Conservation (phyloP, 257 asterid genomes). For the Sherardia arvensis region DNA sequence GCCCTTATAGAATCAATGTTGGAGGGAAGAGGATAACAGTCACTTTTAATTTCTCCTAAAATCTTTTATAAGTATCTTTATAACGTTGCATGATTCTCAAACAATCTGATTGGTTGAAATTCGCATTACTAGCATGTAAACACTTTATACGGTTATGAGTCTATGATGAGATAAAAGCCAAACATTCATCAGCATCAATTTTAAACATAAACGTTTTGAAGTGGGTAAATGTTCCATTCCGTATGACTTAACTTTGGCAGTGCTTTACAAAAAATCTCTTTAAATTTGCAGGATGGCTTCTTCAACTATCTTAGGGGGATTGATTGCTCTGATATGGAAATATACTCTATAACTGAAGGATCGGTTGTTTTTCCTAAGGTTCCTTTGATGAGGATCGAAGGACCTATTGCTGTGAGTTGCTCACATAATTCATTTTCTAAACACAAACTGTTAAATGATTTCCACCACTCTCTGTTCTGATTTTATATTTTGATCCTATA, state of each 20-base stretch:
- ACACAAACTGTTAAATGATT: conserved; percentile 2
- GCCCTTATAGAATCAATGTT: neutral
- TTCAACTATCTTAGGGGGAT: conserved; percentile 68
- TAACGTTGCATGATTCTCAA: neutral
- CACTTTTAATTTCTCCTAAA: neutral
- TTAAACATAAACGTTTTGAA: neutral
- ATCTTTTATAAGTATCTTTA: no score
- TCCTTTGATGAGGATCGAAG: conserved; percentile 95
- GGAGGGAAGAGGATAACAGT: neutral
- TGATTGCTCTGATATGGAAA: conserved; percentile 86
- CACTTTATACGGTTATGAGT: neutral
- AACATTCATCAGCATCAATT: neutral
- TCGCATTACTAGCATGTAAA: neutral
- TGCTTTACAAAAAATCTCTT: conserved; percentile 7
- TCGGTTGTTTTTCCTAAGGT: conserved; percentile 88
- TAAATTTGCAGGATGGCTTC: conserved; percentile 59
- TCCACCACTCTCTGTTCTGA: conserved; percentile 7
- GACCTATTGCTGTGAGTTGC: conserved; percentile 87
- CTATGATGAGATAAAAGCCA: neutral
- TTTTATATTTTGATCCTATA: conserved; percentile 27
- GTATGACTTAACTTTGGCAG: neutral
- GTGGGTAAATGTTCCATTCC: neutral
- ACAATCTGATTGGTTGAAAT: neutral
- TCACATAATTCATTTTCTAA: conserved; percentile 6
- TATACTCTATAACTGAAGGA: conserved; percentile 91